A percentile compares a stretch with the other conserved stretches of the same genome.
These are phyloP conservation scores for Cyclotella cryptica DNA, from an alignment of 108 stramenopile species.

Conservation along the genomic window DNA sequence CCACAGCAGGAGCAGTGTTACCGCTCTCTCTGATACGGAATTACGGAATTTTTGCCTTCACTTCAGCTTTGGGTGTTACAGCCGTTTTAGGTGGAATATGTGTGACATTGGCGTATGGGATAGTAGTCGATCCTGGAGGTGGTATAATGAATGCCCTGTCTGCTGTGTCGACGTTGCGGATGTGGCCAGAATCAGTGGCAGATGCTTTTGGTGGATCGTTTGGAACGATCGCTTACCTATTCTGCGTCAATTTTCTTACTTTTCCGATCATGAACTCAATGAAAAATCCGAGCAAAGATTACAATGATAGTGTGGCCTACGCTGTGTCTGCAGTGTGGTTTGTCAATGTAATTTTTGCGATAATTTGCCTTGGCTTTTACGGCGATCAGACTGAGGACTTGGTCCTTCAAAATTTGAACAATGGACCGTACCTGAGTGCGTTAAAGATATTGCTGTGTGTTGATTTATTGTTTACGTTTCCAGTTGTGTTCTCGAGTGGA, in stretches of 20 bases:
- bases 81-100: slow-evolving; percentile 55
- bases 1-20: slow-evolving; percentile 33
- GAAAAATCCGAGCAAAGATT: slow-evolving; percentile 43
- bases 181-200: slow-evolving; percentile 48
- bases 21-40: slow-evolving; percentile 52
- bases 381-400: slow-evolving; percentile 52
- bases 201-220: slow-evolving; percentile 57
- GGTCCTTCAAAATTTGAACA: slow-evolving; percentile 53
- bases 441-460: slow-evolving; percentile 55
- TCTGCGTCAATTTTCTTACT: slow-evolving; percentile 54
- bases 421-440: slow-evolving; percentile 48
- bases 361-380: slow-evolving; percentile 52
- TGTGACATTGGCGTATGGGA: slow-evolving; percentile 50
- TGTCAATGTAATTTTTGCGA: slow-evolving; percentile 52
- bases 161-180: slow-evolving; percentile 16
- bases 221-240: slow-evolving; percentile 56
- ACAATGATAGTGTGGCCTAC: slow-evolving; percentile 33
- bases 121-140: slow-evolving; percentile 51
- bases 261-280: slow-evolving; percentile 57
- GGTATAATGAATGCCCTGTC: slow-evolving; percentile 30
- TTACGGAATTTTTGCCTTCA: slow-evolving; percentile 60
- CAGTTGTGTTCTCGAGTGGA: slow-evolving; percentile 51
- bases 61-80: slow-evolving; percentile 52
- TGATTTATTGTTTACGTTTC: slow-evolving; percentile 56
- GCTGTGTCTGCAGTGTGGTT: slow-evolving; percentile 53